Conservation (phyloP, 2,329 filamentous ascomycete species). For the Monosporascus sp. region DNA sequence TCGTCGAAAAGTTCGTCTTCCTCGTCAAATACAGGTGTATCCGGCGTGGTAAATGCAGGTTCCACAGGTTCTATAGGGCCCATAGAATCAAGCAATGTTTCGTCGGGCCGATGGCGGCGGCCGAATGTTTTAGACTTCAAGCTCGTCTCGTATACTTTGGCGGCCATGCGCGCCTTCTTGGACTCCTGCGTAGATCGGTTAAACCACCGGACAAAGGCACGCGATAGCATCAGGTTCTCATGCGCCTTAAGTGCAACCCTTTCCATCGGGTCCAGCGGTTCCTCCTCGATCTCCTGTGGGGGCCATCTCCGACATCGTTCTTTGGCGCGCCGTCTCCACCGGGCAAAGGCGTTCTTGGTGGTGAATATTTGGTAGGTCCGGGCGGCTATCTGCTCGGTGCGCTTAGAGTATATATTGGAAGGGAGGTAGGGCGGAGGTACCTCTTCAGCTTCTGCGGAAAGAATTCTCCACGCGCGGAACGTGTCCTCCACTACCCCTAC, state of each 20-base stretch:
- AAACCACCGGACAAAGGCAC: conserved; percentile 24
- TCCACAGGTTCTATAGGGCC: not conserved
- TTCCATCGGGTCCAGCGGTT: conserved; percentile 18
- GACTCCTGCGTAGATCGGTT: conserved; percentile 24
- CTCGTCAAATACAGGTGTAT: not conserved
- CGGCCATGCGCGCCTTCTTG: conserved; percentile 20
- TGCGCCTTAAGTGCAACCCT: conserved; percentile 22
- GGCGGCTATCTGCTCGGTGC: conserved; percentile 22
- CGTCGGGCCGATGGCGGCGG: conserved; percentile 2
- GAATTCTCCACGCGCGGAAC: conserved; percentile 20
- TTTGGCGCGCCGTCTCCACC: conserved; percentile 18
- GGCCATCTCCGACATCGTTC: conserved; percentile 9
- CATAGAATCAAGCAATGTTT: not conserved
- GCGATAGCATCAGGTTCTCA: conserved; percentile 22
- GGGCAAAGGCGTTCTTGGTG: conserved; percentile 16
- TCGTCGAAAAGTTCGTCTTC: not conserved
- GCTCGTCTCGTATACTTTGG: conserved; percentile 22
- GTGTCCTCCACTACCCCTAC: conserved; percentile 15
- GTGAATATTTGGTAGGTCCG: conserved; percentile 21
- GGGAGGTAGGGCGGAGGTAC: conserved; percentile 14
- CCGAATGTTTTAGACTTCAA: conserved; percentile 25
- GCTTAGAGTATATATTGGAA: conserved; percentile 23
- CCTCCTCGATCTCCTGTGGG: conserved; percentile 9
- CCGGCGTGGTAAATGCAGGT: not conserved
- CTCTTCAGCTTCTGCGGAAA: conserved; percentile 15